A percentile compares a stretch with the other conserved stretches of the same genome.
Conservation (phyloP, 2,329 filamentous ascomycete species). For the Parascedosporium putredinis region DNA sequence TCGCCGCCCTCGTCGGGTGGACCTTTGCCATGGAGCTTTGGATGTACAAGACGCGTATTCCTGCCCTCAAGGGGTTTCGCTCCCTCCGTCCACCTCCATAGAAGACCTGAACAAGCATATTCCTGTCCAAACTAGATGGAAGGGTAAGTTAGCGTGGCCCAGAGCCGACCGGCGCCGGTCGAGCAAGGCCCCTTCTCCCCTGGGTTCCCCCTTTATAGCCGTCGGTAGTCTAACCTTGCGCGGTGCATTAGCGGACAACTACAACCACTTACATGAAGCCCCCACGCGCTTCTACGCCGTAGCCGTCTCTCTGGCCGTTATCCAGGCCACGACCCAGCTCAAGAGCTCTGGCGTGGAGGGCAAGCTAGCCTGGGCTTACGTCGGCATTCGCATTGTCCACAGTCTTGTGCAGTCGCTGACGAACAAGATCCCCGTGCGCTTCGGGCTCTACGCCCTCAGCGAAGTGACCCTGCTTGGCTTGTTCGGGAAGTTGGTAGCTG, state of each 20-base stretch:
- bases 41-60: slow-evolving; percentile 8
- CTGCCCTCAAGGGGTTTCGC: slow-evolving; percentile 11
- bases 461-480: not conserved
- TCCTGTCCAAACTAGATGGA: slow-evolving; percentile 20
- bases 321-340: slow-evolving; percentile 1
- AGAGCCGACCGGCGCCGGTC: not conserved
- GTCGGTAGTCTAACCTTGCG: too few species aligned
- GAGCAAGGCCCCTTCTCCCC: too few species aligned
- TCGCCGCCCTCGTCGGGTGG: slow-evolving; percentile 9
- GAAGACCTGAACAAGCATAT: slow-evolving; percentile 17
- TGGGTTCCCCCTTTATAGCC: too few species aligned
- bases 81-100: slow-evolving; percentile 12
- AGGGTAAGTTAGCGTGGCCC: slow-evolving; percentile 8
- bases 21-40: slow-evolving; percentile 9
- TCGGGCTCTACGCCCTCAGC: slow-evolving; percentile 2
- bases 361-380: slow-evolving; percentile 29
- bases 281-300: slow-evolving; percentile 33
- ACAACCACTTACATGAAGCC: slow-evolving; percentile 31
- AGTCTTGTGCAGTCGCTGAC: slow-evolving; percentile 25
- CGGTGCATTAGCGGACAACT: slow-evolving; percentile 33
- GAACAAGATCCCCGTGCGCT: slow-evolving; percentile 29
- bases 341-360: slow-evolving; percentile 9
- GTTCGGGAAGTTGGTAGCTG: not conserved
- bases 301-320: slow-evolving; percentile 22
- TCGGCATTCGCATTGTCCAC: slow-evolving; percentile 25